Evolutionary conservation across 2,329 filamentous ascomycete species (phyloP).

Genomic region (Aspergillus neoniger): DNA sequence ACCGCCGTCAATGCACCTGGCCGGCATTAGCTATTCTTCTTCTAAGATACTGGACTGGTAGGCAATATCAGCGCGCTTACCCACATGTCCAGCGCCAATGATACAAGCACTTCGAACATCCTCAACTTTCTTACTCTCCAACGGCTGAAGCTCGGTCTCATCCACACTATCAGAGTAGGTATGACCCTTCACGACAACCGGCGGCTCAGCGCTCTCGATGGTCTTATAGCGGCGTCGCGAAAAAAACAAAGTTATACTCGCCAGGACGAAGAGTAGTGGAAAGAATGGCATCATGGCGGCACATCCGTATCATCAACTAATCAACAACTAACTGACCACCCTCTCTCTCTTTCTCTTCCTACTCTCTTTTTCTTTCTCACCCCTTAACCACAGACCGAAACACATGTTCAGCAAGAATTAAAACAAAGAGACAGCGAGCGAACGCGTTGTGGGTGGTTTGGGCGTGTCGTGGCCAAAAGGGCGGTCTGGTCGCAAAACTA

Average conservation of each 20-base stretch:
- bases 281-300: slow-evolving; percentile 20
- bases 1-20: slow-evolving; percentile 27
- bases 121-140: slow-evolving; percentile 8
- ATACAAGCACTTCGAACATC: slow-evolving; percentile 26
- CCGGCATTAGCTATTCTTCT: background rate
- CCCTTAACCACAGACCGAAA: background rate
- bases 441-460: background rate
- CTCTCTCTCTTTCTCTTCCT: background rate
- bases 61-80: slow-evolving; percentile 13
- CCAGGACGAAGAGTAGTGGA: slow-evolving; percentile 20
- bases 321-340: background rate
- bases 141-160: background rate
- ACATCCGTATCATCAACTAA: background rate
- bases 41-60: background rate
- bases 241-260: slow-evolving; percentile 19
- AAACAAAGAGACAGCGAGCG: background rate
- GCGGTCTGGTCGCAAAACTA: slow-evolving; percentile 11
- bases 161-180: slow-evolving; percentile 22
- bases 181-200: slow-evolving; percentile 22
- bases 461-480: slow-evolving; percentile 4
- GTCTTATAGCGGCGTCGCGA: slow-evolving; percentile 18
- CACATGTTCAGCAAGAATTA: background rate
- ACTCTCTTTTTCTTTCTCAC: background rate
- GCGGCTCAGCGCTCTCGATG: slow-evolving; percentile 8
- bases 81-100: slow-evolving; percentile 29